Conservation (phyloP, 192 early-diverging fungal species). For the Coemansia sp. region DNA sequence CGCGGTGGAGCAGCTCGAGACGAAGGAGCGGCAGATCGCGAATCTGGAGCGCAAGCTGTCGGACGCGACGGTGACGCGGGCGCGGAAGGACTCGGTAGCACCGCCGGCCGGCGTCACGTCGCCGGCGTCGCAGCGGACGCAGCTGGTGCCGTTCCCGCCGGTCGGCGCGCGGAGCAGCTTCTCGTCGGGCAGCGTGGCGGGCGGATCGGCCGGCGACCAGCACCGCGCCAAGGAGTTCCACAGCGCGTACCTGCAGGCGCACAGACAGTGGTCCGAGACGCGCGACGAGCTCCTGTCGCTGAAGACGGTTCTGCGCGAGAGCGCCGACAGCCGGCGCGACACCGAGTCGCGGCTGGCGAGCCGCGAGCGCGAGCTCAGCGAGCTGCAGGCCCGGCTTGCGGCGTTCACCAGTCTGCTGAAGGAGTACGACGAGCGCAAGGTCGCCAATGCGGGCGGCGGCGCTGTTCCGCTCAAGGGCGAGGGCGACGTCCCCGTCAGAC, state of each 20-base stretch:
- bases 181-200: constrained; percentile 6
- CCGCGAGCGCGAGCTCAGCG: constrained; percentile 45
- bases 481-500: constrained; percentile 34
- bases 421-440: constrained; percentile 41
- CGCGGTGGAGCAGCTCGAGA: constrained; percentile 38
- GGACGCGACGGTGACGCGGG: constrained; percentile 13
- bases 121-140: not conserved
- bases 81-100: constrained; percentile 15
- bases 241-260: constrained; percentile 43
- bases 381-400: constrained; percentile 38
- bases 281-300: constrained; percentile 45
- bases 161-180: constrained; percentile 29
- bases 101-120: too few relatives aligned
- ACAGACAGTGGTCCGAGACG: constrained; percentile 44
- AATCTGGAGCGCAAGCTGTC: constrained; percentile 46
- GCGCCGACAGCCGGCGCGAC: constrained; percentile 43
- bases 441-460: constrained; percentile 8
- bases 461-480: constrained; percentile 14
- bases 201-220: constrained; percentile 7
- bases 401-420: constrained; percentile 46
- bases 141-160: not conserved
- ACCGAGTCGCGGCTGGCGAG: constrained; percentile 30
- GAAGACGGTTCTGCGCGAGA: constrained; percentile 35
- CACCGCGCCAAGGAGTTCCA: constrained; percentile 31
- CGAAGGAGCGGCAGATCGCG: constrained; percentile 43